Conservation (phyloP, 148 eudicot species). For the Fagopyrum tataricum region DNA sequence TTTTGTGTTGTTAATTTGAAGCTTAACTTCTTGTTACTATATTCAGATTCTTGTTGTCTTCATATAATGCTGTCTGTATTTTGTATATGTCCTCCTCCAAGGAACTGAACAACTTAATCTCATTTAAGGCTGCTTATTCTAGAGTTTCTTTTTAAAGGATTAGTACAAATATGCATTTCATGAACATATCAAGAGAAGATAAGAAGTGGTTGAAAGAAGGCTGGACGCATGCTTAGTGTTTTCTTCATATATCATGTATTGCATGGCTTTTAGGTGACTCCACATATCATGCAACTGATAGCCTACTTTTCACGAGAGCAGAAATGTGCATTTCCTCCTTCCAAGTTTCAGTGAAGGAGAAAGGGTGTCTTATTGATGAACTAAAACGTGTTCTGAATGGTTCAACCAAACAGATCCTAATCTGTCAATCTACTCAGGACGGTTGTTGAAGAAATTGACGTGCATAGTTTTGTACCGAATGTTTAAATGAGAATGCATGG, state of each 20-base stretch:
- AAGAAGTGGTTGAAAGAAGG: not conserved
- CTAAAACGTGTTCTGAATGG: slow-evolving; percentile 4
- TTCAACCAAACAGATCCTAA: not conserved
- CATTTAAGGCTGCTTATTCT: no score
- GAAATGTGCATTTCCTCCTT: not conserved
- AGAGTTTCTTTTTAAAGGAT: no score
- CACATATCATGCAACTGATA: not conserved
- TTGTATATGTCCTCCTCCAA: not conserved
- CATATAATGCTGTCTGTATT: not conserved
- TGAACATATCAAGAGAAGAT: slow-evolving; percentile 6
- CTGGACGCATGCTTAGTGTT: not conserved
- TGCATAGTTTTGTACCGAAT: not conserved
- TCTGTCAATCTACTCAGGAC: not conserved
- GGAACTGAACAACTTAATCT: not conserved
- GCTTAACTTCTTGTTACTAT: not conserved
- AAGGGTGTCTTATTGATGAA: not conserved
- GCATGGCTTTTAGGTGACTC: not conserved
- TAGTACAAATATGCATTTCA: not conserved
- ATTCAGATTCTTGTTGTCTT: not conserved
- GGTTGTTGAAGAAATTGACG: no score
- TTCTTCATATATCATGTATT: not conserved
- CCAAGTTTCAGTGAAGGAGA: not conserved
- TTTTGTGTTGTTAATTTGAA: not conserved
- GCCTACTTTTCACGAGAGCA: not conserved
- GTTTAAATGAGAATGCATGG: not conserved